A percentile compares a stretch with the other conserved stretches of the same genome.
phyloP scores from a whole-genome alignment of 2,329 filamentous ascomycete species.

The Aureobasidium namibiae region DNA sequence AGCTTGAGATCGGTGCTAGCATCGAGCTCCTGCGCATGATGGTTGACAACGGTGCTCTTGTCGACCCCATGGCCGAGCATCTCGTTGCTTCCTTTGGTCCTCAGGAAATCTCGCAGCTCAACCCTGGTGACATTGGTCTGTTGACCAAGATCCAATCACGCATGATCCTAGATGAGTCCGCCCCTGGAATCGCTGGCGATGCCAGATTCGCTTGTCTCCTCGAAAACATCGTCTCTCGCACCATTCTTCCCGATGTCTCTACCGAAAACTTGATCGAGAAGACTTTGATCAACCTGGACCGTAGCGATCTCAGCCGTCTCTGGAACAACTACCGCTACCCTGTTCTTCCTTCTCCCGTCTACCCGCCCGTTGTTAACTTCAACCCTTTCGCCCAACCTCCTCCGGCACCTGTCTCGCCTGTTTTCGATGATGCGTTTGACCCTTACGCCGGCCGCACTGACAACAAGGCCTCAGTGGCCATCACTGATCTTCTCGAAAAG shows the following conservation, averaged over 20 bases:
- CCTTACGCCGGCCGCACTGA: slow-evolving; percentile 87
- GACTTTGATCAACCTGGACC: slow-evolving; percentile 46
- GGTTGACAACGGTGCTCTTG: slow-evolving; percentile 56
- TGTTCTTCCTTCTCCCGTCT: slow-evolving; percentile 39
- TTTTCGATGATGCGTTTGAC: slow-evolving; percentile 76
- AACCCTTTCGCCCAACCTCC: slow-evolving; percentile 37
- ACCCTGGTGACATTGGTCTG: slow-evolving; percentile 46
- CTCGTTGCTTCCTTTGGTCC: slow-evolving; percentile 53
- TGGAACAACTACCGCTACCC: slow-evolving; percentile 53
- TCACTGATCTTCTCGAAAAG: slow-evolving; percentile 83
- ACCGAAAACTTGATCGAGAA: slow-evolving; percentile 52
- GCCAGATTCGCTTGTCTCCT: slow-evolving; percentile 55
- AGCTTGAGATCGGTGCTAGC: slow-evolving; percentile 46
- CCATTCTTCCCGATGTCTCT: slow-evolving; percentile 46
- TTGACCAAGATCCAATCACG: slow-evolving; percentile 52
- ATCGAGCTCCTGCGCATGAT: slow-evolving; percentile 56
- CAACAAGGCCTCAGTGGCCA: slow-evolving; percentile 84
- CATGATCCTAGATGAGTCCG: slow-evolving; percentile 38
- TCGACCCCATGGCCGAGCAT: slow-evolving; percentile 52
- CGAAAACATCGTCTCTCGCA: slow-evolving; percentile 46
- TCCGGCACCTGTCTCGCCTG: slow-evolving; percentile 44
- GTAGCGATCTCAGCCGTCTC: slow-evolving; percentile 39
- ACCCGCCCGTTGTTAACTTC: slow-evolving; percentile 38
- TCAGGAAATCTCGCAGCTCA: slow-evolving; percentile 50
- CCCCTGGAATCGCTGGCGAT: slow-evolving; percentile 48